These are phyloP conservation scores for Suhomyces prunicola DNA, from an alignment of 805 yeast species.

Conservation along the genomic window DNA sequence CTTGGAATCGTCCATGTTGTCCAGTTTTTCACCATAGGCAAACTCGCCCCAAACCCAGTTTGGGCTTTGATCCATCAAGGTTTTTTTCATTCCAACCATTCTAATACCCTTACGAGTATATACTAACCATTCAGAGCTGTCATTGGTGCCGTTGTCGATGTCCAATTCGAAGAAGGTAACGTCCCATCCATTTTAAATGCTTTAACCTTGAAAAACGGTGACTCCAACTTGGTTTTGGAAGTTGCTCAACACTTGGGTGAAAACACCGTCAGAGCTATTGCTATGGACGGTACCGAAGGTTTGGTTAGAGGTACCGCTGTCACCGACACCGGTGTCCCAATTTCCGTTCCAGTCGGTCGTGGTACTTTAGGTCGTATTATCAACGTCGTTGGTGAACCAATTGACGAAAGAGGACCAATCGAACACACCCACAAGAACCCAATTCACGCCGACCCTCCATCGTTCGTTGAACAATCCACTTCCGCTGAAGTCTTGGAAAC, in stretches of 20 bases:
- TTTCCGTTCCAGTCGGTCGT: conserved; percentile 98
- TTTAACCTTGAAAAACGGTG: conserved; percentile 77
- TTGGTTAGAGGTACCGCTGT: conserved; percentile 95
- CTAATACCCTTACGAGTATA: background rate
- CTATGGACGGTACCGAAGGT: conserved; percentile 99
- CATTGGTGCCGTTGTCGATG: conserved; percentile 99
- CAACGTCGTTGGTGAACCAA: conserved; percentile 99
- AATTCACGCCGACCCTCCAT: conserved; percentile 97
- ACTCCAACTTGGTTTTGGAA: conserved; percentile 85
- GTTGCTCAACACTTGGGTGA: conserved; percentile 99
- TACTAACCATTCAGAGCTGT: conserved; percentile 69
- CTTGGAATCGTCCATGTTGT: background rate
- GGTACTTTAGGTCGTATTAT: conserved; percentile 98
- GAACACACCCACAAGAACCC: conserved; percentile 91
- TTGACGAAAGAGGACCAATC: conserved; percentile 99
- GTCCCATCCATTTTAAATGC: conserved; percentile 98
- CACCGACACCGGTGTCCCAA: conserved; percentile 95
- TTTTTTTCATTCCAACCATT: background rate
- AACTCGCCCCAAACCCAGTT: background rate
- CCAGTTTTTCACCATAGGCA: background rate
- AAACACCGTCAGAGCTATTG: conserved; percentile 99
- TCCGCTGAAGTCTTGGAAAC: conserved; percentile 98
- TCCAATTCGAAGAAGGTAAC: conserved; percentile 96
- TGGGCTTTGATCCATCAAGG: background rate
- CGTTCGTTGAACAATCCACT: conserved; percentile 95